phyloP scores from a whole-genome alignment of 2,329 filamentous ascomycete species.

The Microsporum audouinii region DNA sequence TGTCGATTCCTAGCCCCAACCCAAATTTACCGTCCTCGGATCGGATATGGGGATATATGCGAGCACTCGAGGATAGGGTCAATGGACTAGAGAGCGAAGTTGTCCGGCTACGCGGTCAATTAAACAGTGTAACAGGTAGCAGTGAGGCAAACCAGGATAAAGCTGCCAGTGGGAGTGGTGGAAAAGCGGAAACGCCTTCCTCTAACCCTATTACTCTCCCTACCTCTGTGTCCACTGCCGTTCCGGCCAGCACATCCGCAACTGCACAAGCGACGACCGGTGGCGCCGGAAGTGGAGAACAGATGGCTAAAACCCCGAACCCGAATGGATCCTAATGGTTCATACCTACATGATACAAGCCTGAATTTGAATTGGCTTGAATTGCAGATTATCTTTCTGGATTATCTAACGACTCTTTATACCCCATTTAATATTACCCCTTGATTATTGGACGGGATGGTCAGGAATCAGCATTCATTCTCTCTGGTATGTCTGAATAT shows the following conservation, averaged over 20 bases:
- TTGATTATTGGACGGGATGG: not conserved
- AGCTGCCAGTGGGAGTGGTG: not conserved
- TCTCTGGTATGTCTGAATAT: not conserved
- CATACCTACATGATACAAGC: not conserved
- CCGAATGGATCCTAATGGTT: not conserved
- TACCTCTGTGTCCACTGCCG: not conserved
- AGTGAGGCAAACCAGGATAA: not conserved
- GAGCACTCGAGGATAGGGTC: slow-evolving; percentile 23
- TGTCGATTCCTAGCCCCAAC: slow-evolving; percentile 8
- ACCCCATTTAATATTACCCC: not conserved
- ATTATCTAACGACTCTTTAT: not conserved
- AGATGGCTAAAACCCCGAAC: not conserved
- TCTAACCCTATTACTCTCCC: not conserved
- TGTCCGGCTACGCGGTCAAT: slow-evolving; percentile 20
- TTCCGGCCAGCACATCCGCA: not conserved
- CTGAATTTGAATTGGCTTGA: not conserved
- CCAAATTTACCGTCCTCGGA: slow-evolving; percentile 8
- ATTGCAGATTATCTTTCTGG: not conserved
- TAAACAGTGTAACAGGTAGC: not conserved
- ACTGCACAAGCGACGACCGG: not conserved
- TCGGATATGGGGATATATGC: slow-evolving; percentile 23
- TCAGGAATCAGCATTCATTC: not conserved
- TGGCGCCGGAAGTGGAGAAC: not conserved
- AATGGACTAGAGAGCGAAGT: slow-evolving; percentile 26
- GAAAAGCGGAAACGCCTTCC: not conserved